A percentile compares a stretch with the other conserved stretches of the same genome.
Conservation (phyloP, 306 rosid genomes). For the Argentina anserina region DNA sequence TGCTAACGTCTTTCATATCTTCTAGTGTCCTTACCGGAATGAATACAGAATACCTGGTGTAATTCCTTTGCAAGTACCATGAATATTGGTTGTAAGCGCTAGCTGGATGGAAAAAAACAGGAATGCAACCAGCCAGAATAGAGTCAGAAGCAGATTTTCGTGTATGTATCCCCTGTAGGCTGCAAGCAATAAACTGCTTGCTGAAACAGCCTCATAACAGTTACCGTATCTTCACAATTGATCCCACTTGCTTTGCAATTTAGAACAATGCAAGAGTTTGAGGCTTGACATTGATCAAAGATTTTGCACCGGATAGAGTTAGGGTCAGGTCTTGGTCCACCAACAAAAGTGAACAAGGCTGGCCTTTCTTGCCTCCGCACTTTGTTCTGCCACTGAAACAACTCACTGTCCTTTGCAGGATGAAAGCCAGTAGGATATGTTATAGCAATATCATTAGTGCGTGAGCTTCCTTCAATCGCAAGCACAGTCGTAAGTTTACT, state of each 20-base stretch:
- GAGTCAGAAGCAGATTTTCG: conserved; percentile 51
- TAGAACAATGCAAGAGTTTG: conserved; percentile 32
- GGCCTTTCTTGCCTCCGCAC: conserved; percentile 35
- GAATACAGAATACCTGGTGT: conserved; percentile 33
- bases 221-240: conserved; percentile 27
- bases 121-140: conserved; percentile 50
- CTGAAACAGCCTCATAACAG: conserved; percentile 29
- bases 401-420: conserved; percentile 29
- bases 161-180: conserved; percentile 52
- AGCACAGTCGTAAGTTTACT: conserved; percentile 42
- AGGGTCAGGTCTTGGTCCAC: conserved; percentile 38
- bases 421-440: conserved; percentile 58
- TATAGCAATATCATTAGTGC: conserved; percentile 40
- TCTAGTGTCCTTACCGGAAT: background rate
- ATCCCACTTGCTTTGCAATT: conserved; percentile 2
- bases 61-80: conserved; percentile 43
- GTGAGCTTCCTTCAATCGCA: conserved; percentile 34
- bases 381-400: conserved; percentile 39
- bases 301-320: conserved; percentile 22
- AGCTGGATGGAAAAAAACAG: conserved; percentile 44
- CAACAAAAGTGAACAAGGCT: conserved; percentile 42
- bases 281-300: conserved; percentile 34
- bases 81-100: conserved; percentile 47
- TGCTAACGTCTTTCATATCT: background rate
- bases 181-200: conserved; percentile 44